Conservation (phyloP, 108 stramenopile species). For the Cyclotella baltica region DNA sequence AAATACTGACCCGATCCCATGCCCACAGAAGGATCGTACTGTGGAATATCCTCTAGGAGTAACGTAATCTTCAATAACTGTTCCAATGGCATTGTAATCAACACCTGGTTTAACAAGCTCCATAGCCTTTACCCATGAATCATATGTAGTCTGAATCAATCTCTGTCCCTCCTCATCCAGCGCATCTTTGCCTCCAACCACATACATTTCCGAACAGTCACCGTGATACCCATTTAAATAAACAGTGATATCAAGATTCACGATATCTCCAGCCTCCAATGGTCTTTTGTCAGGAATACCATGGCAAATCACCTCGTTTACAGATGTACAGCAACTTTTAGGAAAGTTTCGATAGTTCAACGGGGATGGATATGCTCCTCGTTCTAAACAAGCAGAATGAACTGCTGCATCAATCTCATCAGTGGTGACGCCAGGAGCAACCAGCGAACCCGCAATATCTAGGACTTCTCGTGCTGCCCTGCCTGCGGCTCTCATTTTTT, state of each 20-base stretch:
- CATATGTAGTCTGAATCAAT: conserved; percentile 91
- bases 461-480: conserved; percentile 89
- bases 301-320: conserved; percentile 99
- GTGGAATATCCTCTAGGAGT: conserved; percentile 70
- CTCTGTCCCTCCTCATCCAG: conserved; percentile 59
- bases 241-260: conserved; percentile 96
- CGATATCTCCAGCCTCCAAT: conserved; percentile 91
- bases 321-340: conserved; percentile 96
- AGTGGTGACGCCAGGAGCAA: conserved; percentile 83
- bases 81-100: conserved; percentile 95
- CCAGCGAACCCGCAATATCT: conserved; percentile 89
- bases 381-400: conserved; percentile 77
- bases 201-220: conserved; percentile 98
- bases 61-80: conserved; percentile 89
- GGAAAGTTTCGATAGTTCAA: conserved; percentile 98
- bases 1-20: conserved; percentile 95
- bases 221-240: conserved; percentile 96
- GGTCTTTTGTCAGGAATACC: conserved; percentile 96
- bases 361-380: conserved; percentile 87
- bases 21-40: conserved; percentile 93
- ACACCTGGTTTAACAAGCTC: conserved; percentile 75
- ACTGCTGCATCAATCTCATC: conserved; percentile 96
- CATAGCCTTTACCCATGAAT: conserved; percentile 85
- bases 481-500: conserved; percentile 91
- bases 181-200: conserved; percentile 85